Base-by-base conservation (phyloP, 2,329 filamentous ascomycete genomes). In the Cladobotryum protrusum region DNA sequence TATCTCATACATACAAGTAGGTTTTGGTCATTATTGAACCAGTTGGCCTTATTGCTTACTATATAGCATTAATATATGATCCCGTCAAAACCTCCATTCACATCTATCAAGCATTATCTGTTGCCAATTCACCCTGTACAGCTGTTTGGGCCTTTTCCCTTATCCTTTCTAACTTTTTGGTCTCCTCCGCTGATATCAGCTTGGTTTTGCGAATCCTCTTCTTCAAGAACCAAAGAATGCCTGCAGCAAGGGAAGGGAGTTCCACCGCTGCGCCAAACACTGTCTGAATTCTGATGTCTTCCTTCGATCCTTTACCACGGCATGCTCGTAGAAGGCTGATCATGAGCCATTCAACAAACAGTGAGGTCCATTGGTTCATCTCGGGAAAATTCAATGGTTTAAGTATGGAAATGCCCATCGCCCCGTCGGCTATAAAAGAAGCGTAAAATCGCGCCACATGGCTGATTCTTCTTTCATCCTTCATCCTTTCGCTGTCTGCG, bases 291-390 rank as follows among this genome's bases (percentile, higher is more conserved):
- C 73, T 72, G 48, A 74, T 73, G 50, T 83, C 78, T 54, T 83
- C 76, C 53, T 74, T 72, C 2, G 66, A 63, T 4, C 59, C 69
- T 48, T 75, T 71, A 29, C 66, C 62, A 52, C 70, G 65, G 14
- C 82, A 82, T 57, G 85, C 79, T 42, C 88, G 75, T 32, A 97
- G 79, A 12, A 90, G 68, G 2, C 83, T 86, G 44, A 93, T 82
- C 14, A 97, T 74, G 57, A 96, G 70, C 7, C 93, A 73, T 66
- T 96, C 89, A 42, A 91, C 75, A 62, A 97, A 93, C 19, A 81
- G 80, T 50, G 79, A 82, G 0, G 88, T 89, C 68, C 86, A 90
- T 7, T 81, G 72, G 62, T 89, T 87, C 45, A 96, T 68, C 57
- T 87, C 88, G 1, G 83, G 79, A 47, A 96, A 81, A 56, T 93